Conservation (phyloP, 345 rosid genomes). For the Arabidopsis thaliana region TAIR10.1 NC_003070.9:13962501-13963000, state of each 20-base stretch:
- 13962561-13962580: not conserved
- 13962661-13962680: too few relatives aligned
- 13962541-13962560: not conserved
- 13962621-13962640: constrained; percentile 25
- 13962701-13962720: constrained; percentile 7
- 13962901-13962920: constrained; percentile 2
- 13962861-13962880: not conserved
- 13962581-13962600: constrained; percentile 4
- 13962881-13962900: not conserved
- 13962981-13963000: not conserved
- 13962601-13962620: constrained; percentile 16
- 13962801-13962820: constrained; percentile 13
- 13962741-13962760: not conserved
- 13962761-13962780: not conserved
- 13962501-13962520: constrained; percentile 3
- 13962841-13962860: not conserved
- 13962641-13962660: constrained; percentile 5
- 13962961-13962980: constrained; percentile 1
- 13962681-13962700: not conserved
- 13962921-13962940: not conserved
- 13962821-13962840: constrained; percentile 11
- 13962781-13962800: constrained; percentile 2
- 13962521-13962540: not conserved
- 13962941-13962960: not conserved
- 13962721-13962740: not conserved